phyloP scores from a whole-genome alignment of 2,329 filamentous ascomycete genomes.

The Penicillium sp. region DNA sequence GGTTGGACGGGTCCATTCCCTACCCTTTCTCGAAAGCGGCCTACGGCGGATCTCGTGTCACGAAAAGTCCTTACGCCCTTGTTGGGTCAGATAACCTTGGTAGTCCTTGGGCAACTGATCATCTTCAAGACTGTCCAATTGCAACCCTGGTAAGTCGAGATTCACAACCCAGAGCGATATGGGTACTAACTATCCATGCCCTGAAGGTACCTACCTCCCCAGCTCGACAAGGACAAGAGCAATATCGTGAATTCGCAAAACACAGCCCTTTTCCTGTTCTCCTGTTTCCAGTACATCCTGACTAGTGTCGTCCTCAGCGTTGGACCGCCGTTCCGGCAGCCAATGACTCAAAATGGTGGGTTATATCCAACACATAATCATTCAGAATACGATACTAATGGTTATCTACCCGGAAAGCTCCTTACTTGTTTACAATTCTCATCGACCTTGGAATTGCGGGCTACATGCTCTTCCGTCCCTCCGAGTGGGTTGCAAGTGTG shows the following conservation, averaged over 20 bases:
- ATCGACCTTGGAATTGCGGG: constrained; percentile 67
- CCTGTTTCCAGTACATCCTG: constrained; percentile 93
- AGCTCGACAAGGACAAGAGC: constrained; percentile 74
- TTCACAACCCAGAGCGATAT: neutral
- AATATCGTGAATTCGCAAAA: constrained; percentile 94
- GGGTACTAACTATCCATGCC: constrained; percentile 21
- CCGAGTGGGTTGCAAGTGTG: constrained; percentile 66
- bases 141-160: constrained; percentile 70
- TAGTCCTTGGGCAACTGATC: constrained; percentile 74
- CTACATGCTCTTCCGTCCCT: constrained; percentile 81
- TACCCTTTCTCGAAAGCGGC: constrained; percentile 77
- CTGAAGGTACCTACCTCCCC: constrained; percentile 74
- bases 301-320: constrained; percentile 87
- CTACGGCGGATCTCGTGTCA: constrained; percentile 88
- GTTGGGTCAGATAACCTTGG: constrained; percentile 83
- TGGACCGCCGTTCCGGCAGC: constrained; percentile 86
- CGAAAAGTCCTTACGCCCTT: constrained; percentile 89
- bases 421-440: constrained; percentile 78
- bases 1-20: constrained; percentile 90
- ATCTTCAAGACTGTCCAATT: constrained; percentile 74
- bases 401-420: constrained; percentile 61
- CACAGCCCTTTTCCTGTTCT: constrained; percentile 84
- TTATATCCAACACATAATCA: constrained; percentile 18
- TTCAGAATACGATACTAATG: constrained; percentile 26
- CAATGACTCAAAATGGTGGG: constrained; percentile 77